These are phyloP conservation scores for Calonectria naviculata DNA, from an alignment of 2,329 filamentous ascomycete genomes.

Conservation along the genomic window DNA sequence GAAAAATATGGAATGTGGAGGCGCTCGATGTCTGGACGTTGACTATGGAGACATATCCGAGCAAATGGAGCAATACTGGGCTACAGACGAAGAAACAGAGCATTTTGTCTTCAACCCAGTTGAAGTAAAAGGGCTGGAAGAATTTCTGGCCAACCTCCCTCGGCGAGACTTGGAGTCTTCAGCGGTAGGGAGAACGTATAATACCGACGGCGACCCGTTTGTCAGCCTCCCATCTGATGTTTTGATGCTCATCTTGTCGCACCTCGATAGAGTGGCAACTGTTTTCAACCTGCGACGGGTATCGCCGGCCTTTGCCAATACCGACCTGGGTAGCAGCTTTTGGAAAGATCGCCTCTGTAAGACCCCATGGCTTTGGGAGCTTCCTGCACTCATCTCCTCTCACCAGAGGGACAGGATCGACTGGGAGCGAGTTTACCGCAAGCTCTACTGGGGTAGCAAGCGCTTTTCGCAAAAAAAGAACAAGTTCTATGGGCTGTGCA, in stretches of 20 bases:
- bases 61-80: constrained; percentile 7
- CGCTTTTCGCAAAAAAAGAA: not conserved
- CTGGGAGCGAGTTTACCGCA: constrained; percentile 1
- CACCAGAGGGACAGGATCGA: not conserved
- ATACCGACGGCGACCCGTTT: not conserved
- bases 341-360: not conserved
- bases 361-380: constrained; percentile 4
- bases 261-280: not conserved
- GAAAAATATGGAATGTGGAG: not conserved
- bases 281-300: not conserved
- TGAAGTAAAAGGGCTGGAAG: not conserved
- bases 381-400: not conserved
- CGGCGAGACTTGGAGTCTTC: not conserved
- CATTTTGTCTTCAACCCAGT: constrained; percentile 4
- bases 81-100: not conserved
- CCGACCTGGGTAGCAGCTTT: not conserved
- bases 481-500: constrained; percentile 1
- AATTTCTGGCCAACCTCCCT: not conserved
- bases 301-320: constrained; percentile 1
- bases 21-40: not conserved
- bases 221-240: not conserved
- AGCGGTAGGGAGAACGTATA: not conserved
- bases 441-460: constrained; percentile 6
- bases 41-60: constrained; percentile 13
- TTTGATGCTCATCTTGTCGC: not conserved